These are phyloP conservation scores for Funneliformis mosseae DNA, from an alignment of 192 early-diverging fungal genomes.

Conservation along the genomic window DNA sequence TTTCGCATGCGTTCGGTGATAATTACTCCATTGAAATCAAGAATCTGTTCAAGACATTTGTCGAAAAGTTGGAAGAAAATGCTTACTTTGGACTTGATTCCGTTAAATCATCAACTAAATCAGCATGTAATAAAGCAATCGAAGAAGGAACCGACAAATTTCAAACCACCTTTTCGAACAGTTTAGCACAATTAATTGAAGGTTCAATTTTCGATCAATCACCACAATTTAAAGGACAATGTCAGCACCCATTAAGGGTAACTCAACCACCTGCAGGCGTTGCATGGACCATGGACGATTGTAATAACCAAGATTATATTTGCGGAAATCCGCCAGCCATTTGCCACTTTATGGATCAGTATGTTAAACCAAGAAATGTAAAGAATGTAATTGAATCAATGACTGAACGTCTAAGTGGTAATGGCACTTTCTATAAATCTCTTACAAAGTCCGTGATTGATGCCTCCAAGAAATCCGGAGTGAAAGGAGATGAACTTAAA, in stretches of 20 bases:
- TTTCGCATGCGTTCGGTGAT: slow-evolving; percentile 49
- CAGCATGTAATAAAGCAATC: slow-evolving; percentile 26
- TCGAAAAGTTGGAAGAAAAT: slow-evolving; percentile 30
- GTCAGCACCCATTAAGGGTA: slow-evolving; percentile 54
- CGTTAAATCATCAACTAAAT: slow-evolving; percentile 33
- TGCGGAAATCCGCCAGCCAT: slow-evolving; percentile 64
- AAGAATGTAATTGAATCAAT: background rate
- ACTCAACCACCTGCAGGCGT: slow-evolving; percentile 51
- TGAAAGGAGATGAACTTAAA: background rate
- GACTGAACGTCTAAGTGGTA: background rate
- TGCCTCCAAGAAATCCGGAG: background rate
- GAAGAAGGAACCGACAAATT: slow-evolving; percentile 34
- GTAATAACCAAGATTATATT: slow-evolving; percentile 57
- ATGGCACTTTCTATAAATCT: background rate
- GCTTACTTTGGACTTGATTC: slow-evolving; percentile 37
- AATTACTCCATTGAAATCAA: slow-evolving; percentile 42
- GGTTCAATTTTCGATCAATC: slow-evolving; percentile 52
- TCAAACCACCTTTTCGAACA: background rate
- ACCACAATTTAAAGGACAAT: slow-evolving; percentile 59
- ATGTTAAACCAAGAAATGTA: background rate
- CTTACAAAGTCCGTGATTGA: background rate
- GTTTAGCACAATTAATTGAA: slow-evolving; percentile 30
- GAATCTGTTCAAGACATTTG: slow-evolving; percentile 34
- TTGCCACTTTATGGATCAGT: slow-evolving; percentile 40
- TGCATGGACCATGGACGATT: slow-evolving; percentile 55